Conservation (phyloP, 306 rosid species). For the Cucurbita moschata region DNA sequence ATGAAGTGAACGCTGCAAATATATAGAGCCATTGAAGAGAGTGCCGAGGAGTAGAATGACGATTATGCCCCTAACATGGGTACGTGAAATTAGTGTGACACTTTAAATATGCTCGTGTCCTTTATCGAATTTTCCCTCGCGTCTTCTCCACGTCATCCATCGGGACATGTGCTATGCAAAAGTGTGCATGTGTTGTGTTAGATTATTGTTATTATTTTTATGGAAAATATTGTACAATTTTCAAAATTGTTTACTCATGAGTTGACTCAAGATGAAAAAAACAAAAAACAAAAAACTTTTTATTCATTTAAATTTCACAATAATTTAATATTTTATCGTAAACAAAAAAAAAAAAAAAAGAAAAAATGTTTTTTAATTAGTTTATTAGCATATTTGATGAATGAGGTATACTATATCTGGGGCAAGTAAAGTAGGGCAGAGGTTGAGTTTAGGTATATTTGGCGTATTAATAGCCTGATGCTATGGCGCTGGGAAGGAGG, state of each 20-base stretch:
- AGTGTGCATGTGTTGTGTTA: not conserved
- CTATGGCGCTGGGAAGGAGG: too few species aligned
- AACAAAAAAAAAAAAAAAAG: too few species aligned
- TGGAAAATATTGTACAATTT: not conserved
- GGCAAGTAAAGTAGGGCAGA: not conserved
- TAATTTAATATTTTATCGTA: too few species aligned
- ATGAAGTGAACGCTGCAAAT: conserved; percentile 2
- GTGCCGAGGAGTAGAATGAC: conserved; percentile 13
- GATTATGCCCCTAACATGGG: conserved; percentile 37
- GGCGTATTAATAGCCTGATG: not conserved
- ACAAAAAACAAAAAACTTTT: too few species aligned
- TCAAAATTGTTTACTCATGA: not conserved
- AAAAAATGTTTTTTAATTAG: too few species aligned
- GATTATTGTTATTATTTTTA: not conserved
- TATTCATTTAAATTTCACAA: too few species aligned
- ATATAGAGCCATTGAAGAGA: not conserved
- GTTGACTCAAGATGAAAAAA: not conserved
- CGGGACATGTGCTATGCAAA: not conserved
- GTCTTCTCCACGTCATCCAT: conserved; percentile 2
- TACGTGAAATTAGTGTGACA: not conserved
- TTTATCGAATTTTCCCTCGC: conserved; percentile 16
- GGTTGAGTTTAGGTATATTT: not conserved
- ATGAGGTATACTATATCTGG: too few species aligned
- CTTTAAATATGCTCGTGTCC: not conserved
- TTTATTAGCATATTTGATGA: too few species aligned